Evolutionary conservation across 805 yeast species (phyloP), one percentile per base, ranked within the genome.

Genomic region (Lachancea quebecensis): DNA sequence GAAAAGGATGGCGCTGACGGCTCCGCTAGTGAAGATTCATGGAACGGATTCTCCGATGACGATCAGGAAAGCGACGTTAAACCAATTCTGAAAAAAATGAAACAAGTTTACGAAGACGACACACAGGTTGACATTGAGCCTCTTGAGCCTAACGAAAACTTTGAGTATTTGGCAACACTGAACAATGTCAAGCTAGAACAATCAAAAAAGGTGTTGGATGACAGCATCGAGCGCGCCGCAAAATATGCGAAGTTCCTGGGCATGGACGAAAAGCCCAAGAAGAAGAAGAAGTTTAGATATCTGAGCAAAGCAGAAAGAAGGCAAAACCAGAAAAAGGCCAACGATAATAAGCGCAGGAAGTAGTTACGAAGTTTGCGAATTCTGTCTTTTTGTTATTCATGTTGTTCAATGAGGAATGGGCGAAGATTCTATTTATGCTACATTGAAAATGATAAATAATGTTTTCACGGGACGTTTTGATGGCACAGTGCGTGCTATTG

Each of bases 281-380:
- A 73, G 66, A 83, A 82, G 75, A 82, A 80, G 74, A 90, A 90
- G 74, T 89, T 89, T 59, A 79, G 96, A 67, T 91, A 90, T 56
- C 73, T 90, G 63, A 78, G 93, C 41, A 87, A 88, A 64, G 67
- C 72, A 25, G 96, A 89, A 66, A 77, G 98, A 66, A 79, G 69
- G 55, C 65, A 64, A 16, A 78, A 79, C 48, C 75, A 77, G 68
- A 64, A 75, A 67, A 68, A 75, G 64, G 68, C 65, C 40, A 66
- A 62, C 40, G 55, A 62, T 44, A 66, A 65, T 50, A 67, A 64
- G 48, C 59, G 62, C 50, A 67, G 68, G 57, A 59, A 51, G 44
- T 56, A 47, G 46, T 21, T 17, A 28, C 29, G 29, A n/a, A 4
- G 12, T 34, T n/a, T 14, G 15, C 25, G 17, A 7, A 11, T 15